phyloP scores from a whole-genome alignment of 2,329 filamentous ascomycete species.

The Arthrobotrys musiformis region DNA sequence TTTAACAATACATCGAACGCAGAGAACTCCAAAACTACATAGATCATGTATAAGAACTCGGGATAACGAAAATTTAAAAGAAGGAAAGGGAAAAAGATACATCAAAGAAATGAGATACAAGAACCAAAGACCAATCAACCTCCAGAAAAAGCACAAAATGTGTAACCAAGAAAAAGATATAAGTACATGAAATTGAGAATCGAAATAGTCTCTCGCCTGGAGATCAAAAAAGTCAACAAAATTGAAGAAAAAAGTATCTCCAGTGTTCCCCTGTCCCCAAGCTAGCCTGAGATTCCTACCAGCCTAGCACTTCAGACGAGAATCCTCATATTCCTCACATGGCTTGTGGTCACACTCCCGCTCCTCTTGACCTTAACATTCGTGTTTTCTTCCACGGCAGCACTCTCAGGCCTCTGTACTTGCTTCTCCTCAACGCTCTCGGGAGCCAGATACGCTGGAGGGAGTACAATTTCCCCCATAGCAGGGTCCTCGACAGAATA shows the following conservation, averaged over 20 bases:
- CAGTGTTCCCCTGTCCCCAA: too few relatives aligned
- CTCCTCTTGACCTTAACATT: neutral
- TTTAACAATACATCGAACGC: neutral
- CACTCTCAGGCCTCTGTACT: neutral
- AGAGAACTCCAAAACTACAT: neutral
- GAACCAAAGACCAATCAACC: neutral
- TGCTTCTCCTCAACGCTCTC: neutral
- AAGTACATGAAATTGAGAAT: neutral
- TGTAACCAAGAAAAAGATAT: neutral
- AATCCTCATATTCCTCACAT: neutral
- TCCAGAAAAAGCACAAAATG: neutral
- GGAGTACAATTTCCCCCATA: neutral
- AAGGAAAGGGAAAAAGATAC: too few relatives aligned
- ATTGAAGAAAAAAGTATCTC: too few relatives aligned
- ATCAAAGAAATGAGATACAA: too few relatives aligned
- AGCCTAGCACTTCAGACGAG: slow-evolving; percentile 10
- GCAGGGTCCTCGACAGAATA: slow-evolving; percentile 5
- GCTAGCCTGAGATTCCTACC: too few relatives aligned
- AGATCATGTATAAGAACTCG: too few relatives aligned
- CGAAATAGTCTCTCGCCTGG: neutral
- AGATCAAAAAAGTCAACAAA: too few relatives aligned
- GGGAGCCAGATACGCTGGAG: neutral
- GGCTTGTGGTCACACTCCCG: neutral
- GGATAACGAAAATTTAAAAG: too few relatives aligned
- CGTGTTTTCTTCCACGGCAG: neutral